Conservation (phyloP, 257 asterid genomes). For the Plantago major region DNA sequence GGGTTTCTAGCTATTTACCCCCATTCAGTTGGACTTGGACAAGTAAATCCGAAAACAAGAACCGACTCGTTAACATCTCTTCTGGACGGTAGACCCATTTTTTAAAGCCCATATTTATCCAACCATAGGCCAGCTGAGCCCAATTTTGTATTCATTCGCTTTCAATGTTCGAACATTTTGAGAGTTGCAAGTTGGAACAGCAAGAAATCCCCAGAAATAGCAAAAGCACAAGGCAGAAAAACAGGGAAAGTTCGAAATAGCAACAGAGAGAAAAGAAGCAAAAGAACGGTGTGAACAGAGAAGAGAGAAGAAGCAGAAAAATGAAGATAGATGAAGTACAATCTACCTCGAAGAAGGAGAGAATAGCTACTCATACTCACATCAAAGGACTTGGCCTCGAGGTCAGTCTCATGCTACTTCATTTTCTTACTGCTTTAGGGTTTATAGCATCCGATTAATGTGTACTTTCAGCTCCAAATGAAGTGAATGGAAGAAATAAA, state of each 20-base stretch:
- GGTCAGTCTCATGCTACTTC: slow-evolving; percentile 15
- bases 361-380: slow-evolving; percentile 54
- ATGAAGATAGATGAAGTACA: slow-evolving; percentile 59
- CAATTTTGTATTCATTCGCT: background rate
- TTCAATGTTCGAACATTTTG: background rate
- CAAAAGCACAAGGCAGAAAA: background rate
- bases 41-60: no score
- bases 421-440: background rate
- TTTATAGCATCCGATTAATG: background rate
- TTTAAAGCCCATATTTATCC: no score
- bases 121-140: background rate
- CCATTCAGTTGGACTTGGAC: no score
- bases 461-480: no score
- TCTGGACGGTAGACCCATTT: no score
- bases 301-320: background rate
- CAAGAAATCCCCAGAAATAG: background rate
- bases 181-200: background rate
- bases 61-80: no score
- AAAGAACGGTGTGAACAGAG: background rate
- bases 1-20: no score
- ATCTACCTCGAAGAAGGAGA: slow-evolving; percentile 49
- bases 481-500: no score
- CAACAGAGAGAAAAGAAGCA: background rate
- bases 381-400: slow-evolving; percentile 59
- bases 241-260: background rate